Conservation (phyloP, 306 rosid genomes). For the Acacia crassicarpa region DNA sequence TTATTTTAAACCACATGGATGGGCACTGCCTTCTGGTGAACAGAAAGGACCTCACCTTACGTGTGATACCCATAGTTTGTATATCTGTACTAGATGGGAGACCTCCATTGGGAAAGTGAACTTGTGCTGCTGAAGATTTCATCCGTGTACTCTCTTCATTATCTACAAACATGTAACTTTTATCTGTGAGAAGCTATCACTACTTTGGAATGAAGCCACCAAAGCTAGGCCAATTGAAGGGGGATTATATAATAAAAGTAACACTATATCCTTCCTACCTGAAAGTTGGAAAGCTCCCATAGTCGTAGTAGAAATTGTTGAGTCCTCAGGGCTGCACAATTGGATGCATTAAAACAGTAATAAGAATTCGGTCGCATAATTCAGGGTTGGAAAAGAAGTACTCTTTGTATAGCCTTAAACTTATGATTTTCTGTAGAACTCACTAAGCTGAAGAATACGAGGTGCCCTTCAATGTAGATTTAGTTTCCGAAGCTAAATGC, state of each 20-base stretch:
- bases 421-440: slow-evolving; percentile 11
- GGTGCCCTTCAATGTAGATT: slow-evolving; percentile 63
- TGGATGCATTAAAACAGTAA: slow-evolving; percentile 13
- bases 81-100: slow-evolving; percentile 48
- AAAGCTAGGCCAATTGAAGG: slow-evolving; percentile 2
- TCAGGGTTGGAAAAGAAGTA: slow-evolving; percentile 6
- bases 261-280: slow-evolving; percentile 49
- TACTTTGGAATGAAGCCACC: slow-evolving; percentile 11
- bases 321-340: slow-evolving; percentile 51
- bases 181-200: slow-evolving; percentile 27
- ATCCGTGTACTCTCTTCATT: slow-evolving; percentile 43
- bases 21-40: slow-evolving; percentile 30
- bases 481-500: slow-evolving; percentile 94
- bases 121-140: slow-evolving; percentile 51
- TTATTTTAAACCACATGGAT: not conserved
- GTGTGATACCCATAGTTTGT: slow-evolving; percentile 51
- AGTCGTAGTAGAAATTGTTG: slow-evolving; percentile 50
- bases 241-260: not conserved
- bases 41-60: slow-evolving; percentile 36
- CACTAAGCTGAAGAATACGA: slow-evolving; percentile 55
- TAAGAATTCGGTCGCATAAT: not conserved
- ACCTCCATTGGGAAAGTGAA: slow-evolving; percentile 55
- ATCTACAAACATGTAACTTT: slow-evolving; percentile 49
- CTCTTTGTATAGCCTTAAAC: not conserved
- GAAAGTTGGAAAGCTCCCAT: slow-evolving; percentile 74